Base-by-base conservation (phyloP, 2,329 filamentous ascomycete species). In the Phaeosphaeriaceae sp. region DNA sequence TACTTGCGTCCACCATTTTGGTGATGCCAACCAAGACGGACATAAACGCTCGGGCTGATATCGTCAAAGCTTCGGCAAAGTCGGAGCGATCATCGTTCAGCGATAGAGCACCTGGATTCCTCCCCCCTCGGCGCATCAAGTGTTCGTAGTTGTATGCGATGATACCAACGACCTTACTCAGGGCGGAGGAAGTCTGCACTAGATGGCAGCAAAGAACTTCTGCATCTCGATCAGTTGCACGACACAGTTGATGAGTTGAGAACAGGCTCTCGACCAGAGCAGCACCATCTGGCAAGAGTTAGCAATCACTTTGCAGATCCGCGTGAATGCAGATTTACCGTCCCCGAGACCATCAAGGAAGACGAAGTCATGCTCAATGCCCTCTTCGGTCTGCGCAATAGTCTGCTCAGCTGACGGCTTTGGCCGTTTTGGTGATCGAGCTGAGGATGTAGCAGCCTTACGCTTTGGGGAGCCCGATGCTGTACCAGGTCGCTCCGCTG, bases 1-100 rank as follows among this genome's bases (percentile, higher is more conserved):
- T n/a, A 21, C 56, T 54, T 10, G 57, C 41, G 6, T 63, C 53
- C 10, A 56, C 48, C 24, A 78, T 57, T 33, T 59, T 73, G 3
- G 60, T 57, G 10, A 72, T 59, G 7, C 75, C 74, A 7, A 76
- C 62, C 2, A 77, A 65, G 9, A 78, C 48, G 7, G 72, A 69
- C 45, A 69, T 69, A 50, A 77, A 76, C 0, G 70, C 67, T 36
- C 74, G 65, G 5, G 73, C 70, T 42, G 68, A 73, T 15, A 70
- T 65, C 1, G 67, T 66, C 25, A 77, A 66, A 11, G 67, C 62
- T 25, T 60, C 64, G 0, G 70, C 57, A 19, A 75, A 66, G 36
- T 75, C 64, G 2, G 70, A 67, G 19, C 61, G 68, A 31, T 72
- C 69, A 24, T 70, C 67, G 10, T 68, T 67, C 2, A 69, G 25